Evolutionary conservation across 306 rosid species (phyloP), one percentile per base, ranked within the genome.

Genomic region (Cicer arietinum): DNA sequence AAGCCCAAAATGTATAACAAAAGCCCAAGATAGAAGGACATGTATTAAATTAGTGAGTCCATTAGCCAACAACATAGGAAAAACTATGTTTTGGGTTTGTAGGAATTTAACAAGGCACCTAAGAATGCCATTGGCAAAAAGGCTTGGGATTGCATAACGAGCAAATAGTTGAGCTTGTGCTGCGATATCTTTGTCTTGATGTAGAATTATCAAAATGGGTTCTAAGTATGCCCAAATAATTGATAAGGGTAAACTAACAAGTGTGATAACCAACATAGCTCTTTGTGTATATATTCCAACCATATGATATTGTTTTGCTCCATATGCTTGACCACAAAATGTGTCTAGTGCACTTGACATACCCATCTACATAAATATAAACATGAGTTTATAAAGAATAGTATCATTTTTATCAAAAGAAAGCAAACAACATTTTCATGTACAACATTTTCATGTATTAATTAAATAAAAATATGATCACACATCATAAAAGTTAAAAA

Each of bases 321-420:
- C 94, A 79, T 78, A 89, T 16, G 92, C 84, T 76, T 92, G 98
- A 8, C 96, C 98, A 14, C 92, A 90, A 30, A 90, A 87, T 13
- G 98, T 89, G 73, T 89, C 98, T 60, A 92, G 48, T 17, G 92
- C 89, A 22, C 92, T 82, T 39, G 94, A 85, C 91, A 92, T 17
- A 37, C 98, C 98, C 85, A 86, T 35, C 98, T 90, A 61, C 6
- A 67, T 47, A 41, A 57, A 22, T 25, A 25, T 25, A 25, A 25
- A 3, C 35, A 25, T 25, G 3, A 25, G 45, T 7, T 44, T 8
- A 46, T 1, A 77, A 16, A 58, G 8, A 61, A 18, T 46, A 6
- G 8, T 50, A 50, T 45, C 4, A 25, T 25, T 25, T 25, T 25
- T 25, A 25, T 25, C 35, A 25, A 25, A 25, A 25, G 4, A 25